phyloP scores from a whole-genome alignment of 768 basidiomycete species.

The Lentinula sp. region DNA sequence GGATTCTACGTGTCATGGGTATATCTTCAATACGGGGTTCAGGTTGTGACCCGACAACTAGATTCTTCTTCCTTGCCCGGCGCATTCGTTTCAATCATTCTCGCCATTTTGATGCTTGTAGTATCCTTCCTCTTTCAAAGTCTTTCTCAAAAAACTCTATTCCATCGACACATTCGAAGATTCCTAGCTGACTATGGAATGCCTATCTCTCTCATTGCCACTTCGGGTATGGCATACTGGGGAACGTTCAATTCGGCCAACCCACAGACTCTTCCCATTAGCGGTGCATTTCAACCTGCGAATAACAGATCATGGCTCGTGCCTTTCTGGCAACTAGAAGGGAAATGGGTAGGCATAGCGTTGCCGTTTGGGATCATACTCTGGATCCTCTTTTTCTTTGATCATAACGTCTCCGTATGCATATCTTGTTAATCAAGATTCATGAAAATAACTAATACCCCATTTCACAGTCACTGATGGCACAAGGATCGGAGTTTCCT shows the following conservation, averaged over 20 bases:
- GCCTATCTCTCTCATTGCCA: constrained; percentile 76
- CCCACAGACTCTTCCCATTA: constrained; percentile 62
- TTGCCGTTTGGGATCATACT: constrained; percentile 85
- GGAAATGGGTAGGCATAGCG: constrained; percentile 85
- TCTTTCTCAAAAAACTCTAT: constrained; percentile 55
- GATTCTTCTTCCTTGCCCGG: constrained; percentile 31
- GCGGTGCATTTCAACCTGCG: constrained; percentile 64
- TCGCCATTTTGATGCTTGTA: constrained; percentile 74
- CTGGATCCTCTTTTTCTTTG: constrained; percentile 93
- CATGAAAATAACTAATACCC: constrained; percentile 2
- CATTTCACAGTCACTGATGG: constrained; percentile 70
- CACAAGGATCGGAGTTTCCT: constrained; percentile 85
- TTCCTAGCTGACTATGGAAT: constrained; percentile 88
- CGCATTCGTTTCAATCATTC: constrained; percentile 58
- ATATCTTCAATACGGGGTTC: constrained; percentile 85
- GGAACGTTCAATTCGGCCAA: constrained; percentile 60
- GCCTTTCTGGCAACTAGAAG: constrained; percentile 81
- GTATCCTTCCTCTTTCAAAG: constrained; percentile 69
- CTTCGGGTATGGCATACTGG: constrained; percentile 83
- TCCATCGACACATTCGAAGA: constrained; percentile 68
- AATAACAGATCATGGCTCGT: constrained; percentile 79
- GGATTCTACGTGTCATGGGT: constrained; percentile 92
- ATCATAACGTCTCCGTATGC: constrained; percentile 87
- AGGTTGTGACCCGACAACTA: constrained; percentile 76
- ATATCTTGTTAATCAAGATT: neutral